phyloP scores from a whole-genome alignment of 164 flowering plant species.

The Umbilicus rupestris region DNA sequence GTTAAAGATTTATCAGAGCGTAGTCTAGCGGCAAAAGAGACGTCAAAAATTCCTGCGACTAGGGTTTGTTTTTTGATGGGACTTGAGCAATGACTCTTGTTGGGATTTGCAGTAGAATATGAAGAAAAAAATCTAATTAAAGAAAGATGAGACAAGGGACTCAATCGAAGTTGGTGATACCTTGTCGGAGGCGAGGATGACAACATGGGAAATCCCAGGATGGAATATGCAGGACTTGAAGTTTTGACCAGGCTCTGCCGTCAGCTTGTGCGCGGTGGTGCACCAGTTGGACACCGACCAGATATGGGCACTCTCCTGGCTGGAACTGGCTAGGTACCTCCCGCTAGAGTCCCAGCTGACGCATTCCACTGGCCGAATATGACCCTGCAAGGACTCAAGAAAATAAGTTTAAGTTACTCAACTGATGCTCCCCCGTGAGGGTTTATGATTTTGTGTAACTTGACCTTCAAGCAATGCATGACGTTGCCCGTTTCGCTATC shows the following conservation, averaged over 20 bases:
- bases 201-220: neutral
- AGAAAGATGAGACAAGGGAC: neutral
- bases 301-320: neutral
- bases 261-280: neutral
- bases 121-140: too few relatives aligned
- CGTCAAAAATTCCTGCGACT: too few relatives aligned
- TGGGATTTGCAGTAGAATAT: too few relatives aligned
- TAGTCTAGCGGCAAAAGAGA: too few relatives aligned
- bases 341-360: neutral
- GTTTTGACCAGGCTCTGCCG: neutral
- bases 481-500: neutral
- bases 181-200: neutral
- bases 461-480: neutral
- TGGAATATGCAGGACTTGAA: constrained; percentile 4
- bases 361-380: neutral
- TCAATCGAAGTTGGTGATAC: neutral
- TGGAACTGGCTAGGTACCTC: neutral
- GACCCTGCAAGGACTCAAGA: neutral
- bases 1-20: too few relatives aligned
- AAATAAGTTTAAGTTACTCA: neutral
- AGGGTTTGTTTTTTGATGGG: too few relatives aligned
- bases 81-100: too few relatives aligned
- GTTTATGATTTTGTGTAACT: too few relatives aligned
- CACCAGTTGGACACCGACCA: neutral
- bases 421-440: too few relatives aligned